Conservation (phyloP, 306 rosid species). For the Prunus fruticosa region DNA sequence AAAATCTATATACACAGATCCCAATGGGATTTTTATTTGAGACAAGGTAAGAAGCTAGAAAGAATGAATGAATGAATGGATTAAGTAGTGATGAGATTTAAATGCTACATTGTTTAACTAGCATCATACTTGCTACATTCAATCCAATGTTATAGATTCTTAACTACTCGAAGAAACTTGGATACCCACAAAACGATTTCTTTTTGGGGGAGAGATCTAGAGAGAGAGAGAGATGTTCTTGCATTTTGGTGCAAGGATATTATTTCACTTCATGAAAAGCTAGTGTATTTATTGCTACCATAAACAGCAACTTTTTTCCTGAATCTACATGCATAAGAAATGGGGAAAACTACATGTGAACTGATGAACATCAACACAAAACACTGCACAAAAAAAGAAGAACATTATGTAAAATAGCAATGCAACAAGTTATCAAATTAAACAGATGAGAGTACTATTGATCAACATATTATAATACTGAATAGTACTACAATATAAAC, state of each 20-base stretch:
- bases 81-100: not conserved
- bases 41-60: not conserved
- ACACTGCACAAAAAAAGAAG: not conserved
- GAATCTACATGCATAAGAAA: not conserved
- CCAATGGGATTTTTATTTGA: conserved; percentile 25
- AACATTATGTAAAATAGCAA: not conserved
- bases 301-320: not conserved
- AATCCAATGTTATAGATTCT: not conserved
- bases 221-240: not conserved
- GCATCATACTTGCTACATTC: no score
- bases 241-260: not conserved
- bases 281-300: not conserved
- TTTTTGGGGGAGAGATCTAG: not conserved
- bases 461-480: not conserved
- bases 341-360: conserved; percentile 3
- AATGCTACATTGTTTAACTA: no score
- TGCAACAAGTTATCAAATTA: not conserved
- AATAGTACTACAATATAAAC: not conserved
- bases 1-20: conserved; percentile 38
- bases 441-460: not conserved
- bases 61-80: not conserved
- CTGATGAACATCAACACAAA: not conserved
- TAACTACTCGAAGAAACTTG: not conserved
- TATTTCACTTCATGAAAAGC: no score
- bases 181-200: not conserved